Evolutionary conservation across 139 green algal genomes (phyloP).

Genomic region (Chlorella vulgaris): DNA sequence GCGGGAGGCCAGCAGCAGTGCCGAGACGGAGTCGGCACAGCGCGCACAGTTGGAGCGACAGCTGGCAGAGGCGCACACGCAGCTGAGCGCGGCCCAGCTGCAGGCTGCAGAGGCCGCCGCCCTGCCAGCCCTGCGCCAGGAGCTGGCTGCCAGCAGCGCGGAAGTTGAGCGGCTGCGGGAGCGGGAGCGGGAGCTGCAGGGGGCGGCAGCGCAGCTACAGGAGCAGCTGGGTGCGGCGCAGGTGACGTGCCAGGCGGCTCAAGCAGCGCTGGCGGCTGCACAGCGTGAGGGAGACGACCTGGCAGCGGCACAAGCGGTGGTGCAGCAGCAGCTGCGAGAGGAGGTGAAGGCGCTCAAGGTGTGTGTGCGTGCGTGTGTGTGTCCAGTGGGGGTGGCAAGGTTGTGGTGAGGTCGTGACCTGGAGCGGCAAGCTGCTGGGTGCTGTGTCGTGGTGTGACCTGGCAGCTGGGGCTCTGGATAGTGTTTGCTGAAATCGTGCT

Average conservation of each 20-base stretch:
- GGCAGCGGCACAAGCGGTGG: constrained; percentile 6
- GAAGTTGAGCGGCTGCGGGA: neutral
- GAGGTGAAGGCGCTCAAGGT: constrained; percentile 15
- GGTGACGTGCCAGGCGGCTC: neutral
- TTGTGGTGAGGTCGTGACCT: neutral
- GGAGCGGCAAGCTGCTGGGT: neutral
- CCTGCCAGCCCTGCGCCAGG: constrained; percentile 22
- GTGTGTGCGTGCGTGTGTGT: neutral
- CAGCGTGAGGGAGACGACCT: constrained; percentile 15
- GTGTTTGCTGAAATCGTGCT: too few species aligned
- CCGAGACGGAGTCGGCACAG: constrained; percentile 30
- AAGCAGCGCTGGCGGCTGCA: neutral
- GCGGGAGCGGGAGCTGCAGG: constrained; percentile 10
- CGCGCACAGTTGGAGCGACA: constrained; percentile 20
- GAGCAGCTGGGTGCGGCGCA: neutral
- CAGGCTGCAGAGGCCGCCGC: constrained; percentile 27
- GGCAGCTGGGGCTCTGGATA: too few species aligned
- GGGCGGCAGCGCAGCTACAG: neutral
- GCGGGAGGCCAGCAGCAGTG: constrained; percentile 27
- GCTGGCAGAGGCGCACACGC: constrained; percentile 11
- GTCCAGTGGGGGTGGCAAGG: neutral
- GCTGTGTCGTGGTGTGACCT: too few species aligned
- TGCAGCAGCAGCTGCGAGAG: constrained; percentile 23
- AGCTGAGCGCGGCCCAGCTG: constrained; percentile 11
- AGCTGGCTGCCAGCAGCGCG: neutral